Conservation (phyloP, 495 filamentous ascomycete species). For the Elaphomyces granulatus region DNA sequence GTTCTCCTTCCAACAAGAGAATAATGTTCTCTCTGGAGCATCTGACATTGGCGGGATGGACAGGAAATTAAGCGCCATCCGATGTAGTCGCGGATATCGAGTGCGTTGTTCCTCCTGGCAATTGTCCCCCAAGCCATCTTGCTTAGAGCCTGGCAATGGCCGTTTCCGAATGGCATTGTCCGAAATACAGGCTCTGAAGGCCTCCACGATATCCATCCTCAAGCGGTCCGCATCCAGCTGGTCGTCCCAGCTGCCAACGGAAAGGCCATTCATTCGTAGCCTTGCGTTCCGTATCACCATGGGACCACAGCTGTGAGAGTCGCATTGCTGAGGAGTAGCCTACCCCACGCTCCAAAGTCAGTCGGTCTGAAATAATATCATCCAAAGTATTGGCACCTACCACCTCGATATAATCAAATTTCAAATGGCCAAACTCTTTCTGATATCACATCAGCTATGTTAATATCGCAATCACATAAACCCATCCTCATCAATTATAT, state of each 20-base stretch:
- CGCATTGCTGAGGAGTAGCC: not conserved
- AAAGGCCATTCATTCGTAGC: not conserved
- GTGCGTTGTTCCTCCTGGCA: too few relatives aligned
- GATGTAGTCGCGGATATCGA: too few relatives aligned
- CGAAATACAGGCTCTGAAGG: not conserved
- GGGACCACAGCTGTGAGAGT: not conserved
- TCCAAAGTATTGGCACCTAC: too few relatives aligned
- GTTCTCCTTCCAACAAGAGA: too few relatives aligned
- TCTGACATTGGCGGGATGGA: too few relatives aligned
- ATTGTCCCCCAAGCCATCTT: too few relatives aligned
- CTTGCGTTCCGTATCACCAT: not conserved
- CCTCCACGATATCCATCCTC: not conserved
- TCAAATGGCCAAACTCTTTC: not conserved
- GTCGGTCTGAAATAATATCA: too few relatives aligned
- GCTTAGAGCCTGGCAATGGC: not conserved
- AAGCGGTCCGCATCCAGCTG: not conserved
- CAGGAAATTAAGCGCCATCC: too few relatives aligned
- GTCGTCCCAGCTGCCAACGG: not conserved
- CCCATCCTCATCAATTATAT: not conserved
- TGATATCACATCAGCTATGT: not conserved
- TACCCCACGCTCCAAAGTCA: too few relatives aligned
- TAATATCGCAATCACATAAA: not conserved
- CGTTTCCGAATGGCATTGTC: not conserved
- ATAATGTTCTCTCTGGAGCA: too few relatives aligned
- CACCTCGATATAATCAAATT: not conserved